These are phyloP conservation scores for Chlamydomonas incerta DNA, from an alignment of 139 green algal species.

Conservation along the genomic window DNA sequence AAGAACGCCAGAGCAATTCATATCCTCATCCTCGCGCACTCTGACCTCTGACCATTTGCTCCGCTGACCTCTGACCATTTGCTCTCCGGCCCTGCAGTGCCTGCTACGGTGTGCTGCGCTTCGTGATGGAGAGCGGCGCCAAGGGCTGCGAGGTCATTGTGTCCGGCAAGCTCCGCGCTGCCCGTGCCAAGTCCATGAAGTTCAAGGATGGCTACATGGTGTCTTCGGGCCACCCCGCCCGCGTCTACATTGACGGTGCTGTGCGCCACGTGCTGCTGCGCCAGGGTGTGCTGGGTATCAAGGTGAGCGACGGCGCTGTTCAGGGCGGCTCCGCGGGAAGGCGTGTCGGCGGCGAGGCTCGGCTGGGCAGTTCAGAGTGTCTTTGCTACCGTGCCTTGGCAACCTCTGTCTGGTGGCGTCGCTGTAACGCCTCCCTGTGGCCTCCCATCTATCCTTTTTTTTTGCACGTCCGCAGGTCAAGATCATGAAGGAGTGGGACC, in stretches of 20 bases:
- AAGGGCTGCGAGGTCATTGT: constrained; percentile 99
- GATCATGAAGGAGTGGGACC: constrained; percentile 99
- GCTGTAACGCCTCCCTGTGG: no score
- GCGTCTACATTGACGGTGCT: constrained; percentile 95
- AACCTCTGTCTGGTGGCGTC: no score
- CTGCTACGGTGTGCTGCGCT: constrained; percentile 99
- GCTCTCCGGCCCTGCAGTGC: constrained; percentile 70
- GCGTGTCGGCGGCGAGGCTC: no score
- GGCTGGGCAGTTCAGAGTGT: no score
- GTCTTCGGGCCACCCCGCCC: constrained; percentile 84
- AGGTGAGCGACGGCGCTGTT: constrained; percentile 70
- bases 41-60: constrained; percentile 36
- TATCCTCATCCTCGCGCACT: no score
- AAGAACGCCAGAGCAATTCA: no score
- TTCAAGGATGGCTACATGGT: constrained; percentile 98
- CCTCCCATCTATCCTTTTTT: no score
- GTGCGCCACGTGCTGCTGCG: constrained; percentile 97
- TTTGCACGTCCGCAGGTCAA: constrained; percentile 72
- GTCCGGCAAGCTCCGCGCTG: constrained; percentile 96
- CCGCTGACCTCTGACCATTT: neutral
- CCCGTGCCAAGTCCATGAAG: constrained; percentile 99
- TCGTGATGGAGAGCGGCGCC: constrained; percentile 99
- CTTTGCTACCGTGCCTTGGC: no score
- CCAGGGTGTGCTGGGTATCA: constrained; percentile 98
- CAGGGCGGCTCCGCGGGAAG: no score